Evolutionary conservation across 371 early-diverging fungal genomes (phyloP), one percentile per base, ranked within the genome.

Genomic region (Circinella umbellata): DNA sequence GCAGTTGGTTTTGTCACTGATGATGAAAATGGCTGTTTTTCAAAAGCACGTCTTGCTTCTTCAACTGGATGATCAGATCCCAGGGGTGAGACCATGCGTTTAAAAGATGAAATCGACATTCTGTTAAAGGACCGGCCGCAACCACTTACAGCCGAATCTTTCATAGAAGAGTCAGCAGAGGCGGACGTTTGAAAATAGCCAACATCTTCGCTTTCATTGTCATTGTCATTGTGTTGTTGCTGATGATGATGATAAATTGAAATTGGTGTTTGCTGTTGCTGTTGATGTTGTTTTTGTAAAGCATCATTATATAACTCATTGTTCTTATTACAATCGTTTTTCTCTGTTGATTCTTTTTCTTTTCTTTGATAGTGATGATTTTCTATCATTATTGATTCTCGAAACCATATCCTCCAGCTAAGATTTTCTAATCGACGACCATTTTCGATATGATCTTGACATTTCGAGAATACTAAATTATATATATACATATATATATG

Each of bases 391-490:
- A 18, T 38, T n/a, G 70, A 69, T 51, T 63, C 69, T 3, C 64
- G 60, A 39, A 63, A 68, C 72, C 74, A 78, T 38, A 73, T 67
- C 64, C 84, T 70, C 84, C 84, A 84, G 42, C 74, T 73, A 51
- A 81, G 73, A 68, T 84, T 84, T 63, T 84, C 84, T 42, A 84
- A 67, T 20, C 84, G 81, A 17, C 77, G 73, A 13, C 80, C 81
- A 64, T 84, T 76, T 53, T 81, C 80, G 36, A 84, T 70, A 63
- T 76, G 81, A 53, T 79, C 76, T 66, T 84, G 81, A 73, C 78
- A 78, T 69, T 81, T 84, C 3, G 80, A 73, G 64, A 84, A 81
- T 11, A 68, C 71, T 74, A 37, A 47, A 47, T 9, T 11, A 47
- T 47, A 47, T 17, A 57, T n/a, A 60, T 47, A 47, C 11, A 57